Evolutionary conservation across 306 rosid genomes (phyloP).

Genomic region (Acmispon strigosus): DNA sequence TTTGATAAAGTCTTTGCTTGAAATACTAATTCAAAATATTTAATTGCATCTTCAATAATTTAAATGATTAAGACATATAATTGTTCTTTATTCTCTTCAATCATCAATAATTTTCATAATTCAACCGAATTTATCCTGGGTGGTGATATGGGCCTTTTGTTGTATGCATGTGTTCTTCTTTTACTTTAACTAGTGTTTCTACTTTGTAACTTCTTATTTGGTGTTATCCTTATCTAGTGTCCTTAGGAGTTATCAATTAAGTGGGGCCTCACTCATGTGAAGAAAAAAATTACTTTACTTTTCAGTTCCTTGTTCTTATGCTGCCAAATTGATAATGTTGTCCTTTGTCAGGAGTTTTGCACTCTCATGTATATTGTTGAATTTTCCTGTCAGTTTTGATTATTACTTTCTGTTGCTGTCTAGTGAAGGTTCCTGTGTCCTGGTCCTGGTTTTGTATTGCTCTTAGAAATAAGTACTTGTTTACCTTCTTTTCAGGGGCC

Average conservation of each 20-base stretch:
- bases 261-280: slow-evolving; percentile 28
- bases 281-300: slow-evolving; percentile 23
- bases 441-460: slow-evolving; percentile 13
- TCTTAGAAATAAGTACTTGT: slow-evolving; percentile 1
- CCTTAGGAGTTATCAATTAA: slow-evolving; percentile 29
- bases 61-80: slow-evolving; percentile 1
- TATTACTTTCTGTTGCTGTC: slow-evolving; percentile 3
- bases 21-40: not conserved
- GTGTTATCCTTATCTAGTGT: slow-evolving; percentile 29
- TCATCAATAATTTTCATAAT: slow-evolving; percentile 4
- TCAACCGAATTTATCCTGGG: slow-evolving; percentile 7
- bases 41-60: slow-evolving; percentile 8
- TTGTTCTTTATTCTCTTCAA: not conserved
- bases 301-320: slow-evolving; percentile 15
- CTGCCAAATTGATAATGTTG: slow-evolving; percentile 13
- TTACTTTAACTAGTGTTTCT: slow-evolving; percentile 17
- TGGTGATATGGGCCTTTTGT: slow-evolving; percentile 12
- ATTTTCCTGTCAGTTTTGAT: not conserved
- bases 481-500: slow-evolving; percentile 64
- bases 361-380: not conserved
- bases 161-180: slow-evolving; percentile 13
- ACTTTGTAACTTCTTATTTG: not conserved
- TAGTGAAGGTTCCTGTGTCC: slow-evolving; percentile 5
- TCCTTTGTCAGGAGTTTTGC: slow-evolving; percentile 13
- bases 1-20: not conserved